Evolutionary conservation across 2,329 filamentous ascomycete genomes (phyloP), one percentile per base, ranked within the genome.

Genomic region (Daldinia sp.): DNA sequence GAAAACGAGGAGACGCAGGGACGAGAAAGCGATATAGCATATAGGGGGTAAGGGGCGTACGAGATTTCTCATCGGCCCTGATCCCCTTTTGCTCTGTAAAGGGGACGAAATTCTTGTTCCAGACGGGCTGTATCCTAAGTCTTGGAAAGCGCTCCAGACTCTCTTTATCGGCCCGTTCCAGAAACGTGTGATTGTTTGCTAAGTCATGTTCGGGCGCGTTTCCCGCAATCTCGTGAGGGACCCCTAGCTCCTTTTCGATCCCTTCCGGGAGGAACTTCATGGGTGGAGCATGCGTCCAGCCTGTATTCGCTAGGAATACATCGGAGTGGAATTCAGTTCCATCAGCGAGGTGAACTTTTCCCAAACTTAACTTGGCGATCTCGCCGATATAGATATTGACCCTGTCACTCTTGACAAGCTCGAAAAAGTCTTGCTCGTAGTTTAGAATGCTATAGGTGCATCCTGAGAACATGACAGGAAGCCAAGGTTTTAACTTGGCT

Each of bases 391-490:
- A 82, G 1, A 91, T 79, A 26, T 81, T 80, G 28, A 91, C 84
- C 23, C 80, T 82, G 3, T 85, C 85, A 12, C 82, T 76, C 46
- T 81, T 81, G 10, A 92, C 82, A 7, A 89, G 79, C 3, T 87
- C 84, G 73, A 89, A 86, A 72, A 91, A 85, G 70, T 87, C 82
- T 3, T 81, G 82, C 0, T 75, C 61, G 72, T 88, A 91, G 74
- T 91, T 92, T 57, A 89, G 81, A 39, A 91, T 89, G 56, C 86
- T 86, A 23, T 90, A 80, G 0, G 82, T 83, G 10, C 82, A 85
- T 3, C 85, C 88, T 3, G 86, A 83, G 83, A 87, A 90, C 73
- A 86, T 83, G 58, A 74, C 76, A 4, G 81, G 76, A 15, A 79
- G 81, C 83, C 86, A 87, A 0, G 87, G 85, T 74, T 85, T 86